phyloP scores from a whole-genome alignment of 176 grass and related monocot genomes.

The Bothriochloa decipiens region DNA sequence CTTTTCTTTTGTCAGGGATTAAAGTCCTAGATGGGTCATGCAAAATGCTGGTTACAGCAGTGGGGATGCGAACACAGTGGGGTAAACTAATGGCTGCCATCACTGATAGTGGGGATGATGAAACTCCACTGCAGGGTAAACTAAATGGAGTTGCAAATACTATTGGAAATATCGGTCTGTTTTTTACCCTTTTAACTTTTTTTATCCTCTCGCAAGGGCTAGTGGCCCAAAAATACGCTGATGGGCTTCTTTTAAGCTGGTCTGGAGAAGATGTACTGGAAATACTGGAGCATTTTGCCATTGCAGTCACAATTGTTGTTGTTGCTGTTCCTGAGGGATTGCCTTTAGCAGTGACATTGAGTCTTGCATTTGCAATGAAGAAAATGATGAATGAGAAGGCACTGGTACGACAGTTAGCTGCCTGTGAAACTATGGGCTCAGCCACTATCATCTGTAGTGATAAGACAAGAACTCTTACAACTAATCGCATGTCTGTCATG shows the following conservation, averaged over 20 bases:
- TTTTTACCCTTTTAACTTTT: conserved; percentile 71
- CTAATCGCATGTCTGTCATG: conserved; percentile 67
- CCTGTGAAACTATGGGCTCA: conserved; percentile 81
- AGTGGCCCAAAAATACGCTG: conserved; percentile 48
- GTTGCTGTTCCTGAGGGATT: conserved; percentile 83
- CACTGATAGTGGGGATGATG: conserved; percentile 65
- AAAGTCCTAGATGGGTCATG: conserved; percentile 68
- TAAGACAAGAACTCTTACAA: conserved; percentile 73
- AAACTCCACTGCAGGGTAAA: conserved; percentile 70
- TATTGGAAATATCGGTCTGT: conserved; percentile 65
- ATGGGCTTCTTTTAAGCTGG: conserved; percentile 60
- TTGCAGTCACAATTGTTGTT: conserved; percentile 73
- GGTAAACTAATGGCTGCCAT: conserved; percentile 67
- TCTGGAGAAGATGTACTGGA: conserved; percentile 57
- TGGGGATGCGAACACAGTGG: conserved; percentile 72
- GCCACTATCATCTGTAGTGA: conserved; percentile 67
- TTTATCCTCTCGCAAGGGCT: conserved; percentile 54
- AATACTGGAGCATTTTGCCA: conserved; percentile 65
- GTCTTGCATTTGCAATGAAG: conserved; percentile 82
- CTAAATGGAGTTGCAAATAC: conserved; percentile 69
- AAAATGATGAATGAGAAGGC: conserved; percentile 88
- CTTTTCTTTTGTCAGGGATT: conserved; percentile 70
- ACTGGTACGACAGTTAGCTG: conserved; percentile 64
- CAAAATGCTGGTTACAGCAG: conserved; percentile 66
- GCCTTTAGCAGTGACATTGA: conserved; percentile 78